phyloP scores from a whole-genome alignment of 2,329 filamentous ascomycete genomes.

The Plenodomus tracheiphilus region DNA sequence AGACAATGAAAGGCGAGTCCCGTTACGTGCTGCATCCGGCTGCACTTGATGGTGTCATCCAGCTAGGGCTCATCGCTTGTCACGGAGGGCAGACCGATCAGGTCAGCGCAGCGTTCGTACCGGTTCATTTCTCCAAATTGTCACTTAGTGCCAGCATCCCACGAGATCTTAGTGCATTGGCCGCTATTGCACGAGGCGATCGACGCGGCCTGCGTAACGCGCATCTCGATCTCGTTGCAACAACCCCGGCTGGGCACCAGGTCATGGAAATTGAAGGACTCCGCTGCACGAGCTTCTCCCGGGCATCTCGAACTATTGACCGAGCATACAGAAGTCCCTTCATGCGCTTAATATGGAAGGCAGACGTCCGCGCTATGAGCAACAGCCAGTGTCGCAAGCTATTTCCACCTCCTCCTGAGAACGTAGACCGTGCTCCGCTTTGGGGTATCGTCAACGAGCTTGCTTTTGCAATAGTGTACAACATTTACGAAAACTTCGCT shows the following conservation, averaged over 20 bases:
- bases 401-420: neutral
- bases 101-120: slow-evolving; percentile 10
- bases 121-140: slow-evolving; percentile 3
- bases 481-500: too few species aligned
- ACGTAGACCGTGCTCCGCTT: too few species aligned
- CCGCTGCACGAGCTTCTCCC: slow-evolving; percentile 2
- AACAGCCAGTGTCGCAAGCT: slow-evolving; percentile 4
- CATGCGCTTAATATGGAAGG: slow-evolving; percentile 22
- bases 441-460: too few species aligned
- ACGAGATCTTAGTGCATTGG: too few species aligned
- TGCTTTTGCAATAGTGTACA: too few species aligned
- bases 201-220: slow-evolving; percentile 9
- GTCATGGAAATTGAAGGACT: neutral
- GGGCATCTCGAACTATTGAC: too few species aligned
- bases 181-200: slow-evolving; percentile 12
- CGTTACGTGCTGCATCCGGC: slow-evolving; percentile 40
- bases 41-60: slow-evolving; percentile 35
- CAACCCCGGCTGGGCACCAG: too few species aligned
- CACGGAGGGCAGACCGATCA: slow-evolving; percentile 15
- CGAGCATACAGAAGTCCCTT: too few species aligned
- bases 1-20: slow-evolving; percentile 29
- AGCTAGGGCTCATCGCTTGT: slow-evolving; percentile 24
- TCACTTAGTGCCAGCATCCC: too few species aligned
- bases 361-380: slow-evolving; percentile 12
- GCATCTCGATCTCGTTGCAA: slow-evolving; percentile 10